A percentile compares a stretch with the other conserved stretches of the same genome.
These are phyloP conservation scores for Enterospora canceri DNA, from an alignment of 371 early-diverging fungal genomes.

Conservation along the genomic window DNA sequence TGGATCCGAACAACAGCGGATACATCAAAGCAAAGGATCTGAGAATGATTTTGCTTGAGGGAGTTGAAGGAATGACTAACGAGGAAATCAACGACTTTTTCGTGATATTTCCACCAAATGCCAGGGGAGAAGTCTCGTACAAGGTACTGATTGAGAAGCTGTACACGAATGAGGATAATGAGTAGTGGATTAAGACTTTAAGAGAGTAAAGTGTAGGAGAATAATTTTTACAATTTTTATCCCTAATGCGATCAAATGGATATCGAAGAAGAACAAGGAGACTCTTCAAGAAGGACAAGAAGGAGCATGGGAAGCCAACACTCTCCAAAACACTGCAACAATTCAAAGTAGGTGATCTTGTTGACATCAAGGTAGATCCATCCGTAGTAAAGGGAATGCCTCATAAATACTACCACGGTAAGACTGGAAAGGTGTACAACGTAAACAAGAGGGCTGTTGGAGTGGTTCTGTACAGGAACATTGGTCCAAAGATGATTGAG, in stretches of 20 bases:
- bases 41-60: constrained; percentile 32
- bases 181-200: no score
- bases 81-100: constrained; percentile 41
- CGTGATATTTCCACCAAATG: constrained; percentile 35
- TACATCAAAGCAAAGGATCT: constrained; percentile 29
- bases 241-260: constrained; percentile 59
- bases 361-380: constrained; percentile 87
- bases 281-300: constrained; percentile 87
- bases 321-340: constrained; percentile 84
- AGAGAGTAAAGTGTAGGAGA: neutral
- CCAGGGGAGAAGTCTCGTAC: constrained; percentile 47
- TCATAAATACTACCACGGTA: constrained; percentile 99
- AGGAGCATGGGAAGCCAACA: constrained; percentile 68
- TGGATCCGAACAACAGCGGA: constrained; percentile 37
- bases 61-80: constrained; percentile 13
- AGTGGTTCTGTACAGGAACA: constrained; percentile 88
- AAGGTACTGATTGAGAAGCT: constrained; percentile 17
- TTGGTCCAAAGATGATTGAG: constrained; percentile 86
- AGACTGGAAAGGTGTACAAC: constrained; percentile 51
- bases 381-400: constrained; percentile 99
- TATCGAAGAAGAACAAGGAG: constrained; percentile 90
- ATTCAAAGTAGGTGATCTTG: constrained; percentile 93
- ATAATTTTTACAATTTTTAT: neutral
- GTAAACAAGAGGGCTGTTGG: constrained; percentile 66
- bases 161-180: no score